Percentiles rank a stretch among this genome's conserved stretches.
These are phyloP conservation scores for Solanum sejunctum DNA, from an alignment of 257 asterid genomes.

Conservation along the genomic window DNA sequence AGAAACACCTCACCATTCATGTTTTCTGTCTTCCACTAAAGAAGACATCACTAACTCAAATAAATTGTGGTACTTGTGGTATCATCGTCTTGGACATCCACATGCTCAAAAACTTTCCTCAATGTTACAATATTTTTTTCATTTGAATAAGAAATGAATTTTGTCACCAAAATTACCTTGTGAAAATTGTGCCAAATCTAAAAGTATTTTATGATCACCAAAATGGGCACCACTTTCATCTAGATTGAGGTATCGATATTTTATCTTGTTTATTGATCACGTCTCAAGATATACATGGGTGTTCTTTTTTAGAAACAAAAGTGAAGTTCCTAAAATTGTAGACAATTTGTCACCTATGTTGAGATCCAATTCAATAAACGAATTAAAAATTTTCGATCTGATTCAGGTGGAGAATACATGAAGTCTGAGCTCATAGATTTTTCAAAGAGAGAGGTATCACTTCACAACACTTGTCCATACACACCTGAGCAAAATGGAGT, in stretches of 20 bases:
- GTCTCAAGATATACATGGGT: not conserved
- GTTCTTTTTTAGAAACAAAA: not conserved
- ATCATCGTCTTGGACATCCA: not conserved
- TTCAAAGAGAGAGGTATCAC: not conserved
- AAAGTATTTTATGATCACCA: no score
- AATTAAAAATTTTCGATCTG: not conserved
- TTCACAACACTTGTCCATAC: not conserved
- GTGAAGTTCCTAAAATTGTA: not conserved
- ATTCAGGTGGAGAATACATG: not conserved
- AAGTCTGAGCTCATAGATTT: not conserved
- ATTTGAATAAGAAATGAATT: not conserved
- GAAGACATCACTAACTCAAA: not conserved
- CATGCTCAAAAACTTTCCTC: not conserved
- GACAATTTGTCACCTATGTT: not conserved
- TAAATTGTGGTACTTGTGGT: not conserved
- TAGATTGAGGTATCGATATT: not conserved
- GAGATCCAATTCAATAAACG: not conserved
- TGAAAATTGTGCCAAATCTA: not conserved
- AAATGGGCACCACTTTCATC: not conserved
- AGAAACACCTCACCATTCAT: not conserved
- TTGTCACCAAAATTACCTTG: not conserved
- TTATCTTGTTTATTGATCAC: not conserved
- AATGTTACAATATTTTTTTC: not conserved
- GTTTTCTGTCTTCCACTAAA: not conserved
- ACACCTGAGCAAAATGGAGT: constrained; percentile 1